phyloP scores from a whole-genome alignment of 768 basidiomycete genomes.

The Pholiota conissans region DNA sequence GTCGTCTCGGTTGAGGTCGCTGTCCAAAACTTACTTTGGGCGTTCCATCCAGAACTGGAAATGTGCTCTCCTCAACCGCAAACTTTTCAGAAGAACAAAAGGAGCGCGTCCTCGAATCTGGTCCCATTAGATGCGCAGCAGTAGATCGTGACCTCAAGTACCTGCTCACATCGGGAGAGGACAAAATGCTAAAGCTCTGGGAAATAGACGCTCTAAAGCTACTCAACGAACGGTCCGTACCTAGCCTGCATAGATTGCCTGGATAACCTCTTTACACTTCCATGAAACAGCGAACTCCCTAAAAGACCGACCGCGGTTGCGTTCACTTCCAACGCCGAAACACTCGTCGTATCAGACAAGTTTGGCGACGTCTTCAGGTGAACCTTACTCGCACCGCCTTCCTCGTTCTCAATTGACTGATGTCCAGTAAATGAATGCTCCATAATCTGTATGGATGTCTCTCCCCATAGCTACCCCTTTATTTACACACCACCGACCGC shows the following conservation, averaged over 20 bases:
- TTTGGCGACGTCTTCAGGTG: slow-evolving; percentile 93
- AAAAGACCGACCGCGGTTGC: slow-evolving; percentile 77
- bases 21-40: not conserved
- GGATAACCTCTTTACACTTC: not conserved
- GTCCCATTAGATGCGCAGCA: slow-evolving; percentile 60
- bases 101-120: slow-evolving; percentile 40
- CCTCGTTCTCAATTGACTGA: slow-evolving; percentile 5
- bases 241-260: not conserved
- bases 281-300: slow-evolving; percentile 61
- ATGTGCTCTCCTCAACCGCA: slow-evolving; percentile 45
- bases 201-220: slow-evolving; percentile 53
- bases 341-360: slow-evolving; percentile 87
- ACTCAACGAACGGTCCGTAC: slow-evolving; percentile 59
- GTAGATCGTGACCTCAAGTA: slow-evolving; percentile 43
- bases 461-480: slow-evolving; percentile 59
- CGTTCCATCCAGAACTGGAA: slow-evolving; percentile 47
- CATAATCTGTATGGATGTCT: not conserved
- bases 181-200: slow-evolving; percentile 83
- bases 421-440: not conserved
- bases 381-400: not conserved
- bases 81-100: slow-evolving; percentile 29
- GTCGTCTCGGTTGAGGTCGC: slow-evolving; percentile 20
- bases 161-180: slow-evolving; percentile 70
- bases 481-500: slow-evolving; percentile 29
- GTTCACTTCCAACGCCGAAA: slow-evolving; percentile 60